Evolutionary conservation across 805 yeast genomes (phyloP), one percentile per base, ranked within the genome.

Genomic region (Helenozyma baotianmanensis): DNA sequence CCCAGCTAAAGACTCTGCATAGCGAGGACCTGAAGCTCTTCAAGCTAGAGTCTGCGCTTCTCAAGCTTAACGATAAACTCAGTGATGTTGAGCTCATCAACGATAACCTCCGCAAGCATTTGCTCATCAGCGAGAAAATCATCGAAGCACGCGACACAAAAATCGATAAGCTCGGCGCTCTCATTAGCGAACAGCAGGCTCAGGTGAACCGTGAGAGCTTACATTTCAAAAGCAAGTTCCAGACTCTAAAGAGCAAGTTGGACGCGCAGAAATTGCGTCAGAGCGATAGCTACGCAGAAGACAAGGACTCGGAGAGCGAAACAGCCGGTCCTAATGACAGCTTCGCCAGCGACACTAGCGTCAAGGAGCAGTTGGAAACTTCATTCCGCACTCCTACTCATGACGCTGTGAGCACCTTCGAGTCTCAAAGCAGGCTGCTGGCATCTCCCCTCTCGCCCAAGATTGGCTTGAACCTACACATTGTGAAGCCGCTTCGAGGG

Each of bases 71-170:
- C 13, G 63, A 60, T n/a, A 78, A 79, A 35, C 67, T 82, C 34
- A 68, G 68, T 31, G 83, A 81, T 39, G 70, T 80, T 21, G 81
- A 79, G 39, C 54, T 64, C n/a, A 80, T 79, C 49, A 82, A 82
- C 50, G 57, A 66, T 19, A 62, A 71, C 30, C 56, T 82, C 21
- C 64, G 74, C 31, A 74, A 68, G 43, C 86, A 81, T 43, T 60
- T 80, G 13, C 62, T 64, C 17, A 62, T 77, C 4, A 64, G 76
- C 24, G 75, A 75, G 37, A 69, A 74, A 40, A 68, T 81, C 38
- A 70, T 80, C 19, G 78, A 73, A 13, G 59, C 75, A 12, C 68
- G 86, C 34, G 74, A 74, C 38, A 67, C 65, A 32, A 67, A 82
- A 30, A 80, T 82, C 30, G 63, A 64, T 33, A 66, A 72, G 19